A percentile compares a stretch with the other conserved stretches of the same genome.
Evolutionary conservation across 164 flowering plant genomes (phyloP).

Genomic region (Liquidambar formosana): DNA sequence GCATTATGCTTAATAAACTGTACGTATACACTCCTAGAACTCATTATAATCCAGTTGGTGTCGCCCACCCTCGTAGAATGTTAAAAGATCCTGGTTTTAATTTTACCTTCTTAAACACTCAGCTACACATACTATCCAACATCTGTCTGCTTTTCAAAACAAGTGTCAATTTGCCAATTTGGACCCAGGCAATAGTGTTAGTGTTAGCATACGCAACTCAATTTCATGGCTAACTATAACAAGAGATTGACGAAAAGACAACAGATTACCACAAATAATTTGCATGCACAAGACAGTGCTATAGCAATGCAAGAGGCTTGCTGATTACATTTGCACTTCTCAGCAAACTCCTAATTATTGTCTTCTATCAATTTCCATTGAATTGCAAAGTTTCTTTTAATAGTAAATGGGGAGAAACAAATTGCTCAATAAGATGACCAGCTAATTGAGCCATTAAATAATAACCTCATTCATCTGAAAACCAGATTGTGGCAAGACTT

Average conservation of each 20-base stretch:
- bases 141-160: too few species aligned
- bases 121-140: too few species aligned
- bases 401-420: not conserved
- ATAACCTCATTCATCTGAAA: conserved; percentile 29
- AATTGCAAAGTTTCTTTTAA: conserved; percentile 7
- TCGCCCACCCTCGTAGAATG: too few species aligned
- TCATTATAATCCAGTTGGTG: too few species aligned
- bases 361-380: conserved; percentile 3
- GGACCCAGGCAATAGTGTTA: not conserved
- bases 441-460: not conserved
- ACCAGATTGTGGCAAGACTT: conserved; percentile 66
- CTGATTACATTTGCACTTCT: conserved; percentile 21
- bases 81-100: too few species aligned
- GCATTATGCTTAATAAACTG: too few species aligned
- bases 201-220: not conserved
- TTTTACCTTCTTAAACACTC: too few species aligned
- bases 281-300: conserved; percentile 4
- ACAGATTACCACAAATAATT: not conserved
- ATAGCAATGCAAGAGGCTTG: conserved; percentile 16
- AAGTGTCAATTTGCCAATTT: not conserved
- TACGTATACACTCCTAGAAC: too few species aligned
- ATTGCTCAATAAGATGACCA: not conserved
- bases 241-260: not conserved
- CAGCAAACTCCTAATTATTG: conserved; percentile 19
- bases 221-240: not conserved